phyloP scores from a whole-genome alignment of 2,329 filamentous ascomycete species.

The Calonectria naviculata region DNA sequence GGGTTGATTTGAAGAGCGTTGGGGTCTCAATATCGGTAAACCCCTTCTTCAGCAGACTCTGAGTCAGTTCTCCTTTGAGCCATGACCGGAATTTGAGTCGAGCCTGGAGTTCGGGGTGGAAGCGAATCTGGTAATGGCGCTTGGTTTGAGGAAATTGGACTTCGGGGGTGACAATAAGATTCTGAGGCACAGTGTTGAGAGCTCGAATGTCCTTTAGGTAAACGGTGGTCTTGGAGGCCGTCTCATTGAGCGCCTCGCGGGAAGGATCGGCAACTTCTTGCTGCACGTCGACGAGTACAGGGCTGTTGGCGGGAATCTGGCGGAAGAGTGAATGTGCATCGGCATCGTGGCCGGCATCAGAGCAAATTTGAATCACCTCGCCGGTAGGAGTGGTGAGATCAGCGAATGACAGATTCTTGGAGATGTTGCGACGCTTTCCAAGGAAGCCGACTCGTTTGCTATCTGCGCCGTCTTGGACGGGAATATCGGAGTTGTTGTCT shows the following conservation, averaged over 20 bases:
- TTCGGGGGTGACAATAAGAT: slow-evolving; percentile 81
- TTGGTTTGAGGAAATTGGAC: slow-evolving; percentile 79
- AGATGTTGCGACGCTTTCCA: slow-evolving; percentile 73
- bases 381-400: slow-evolving; percentile 56
- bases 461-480: slow-evolving; percentile 27
- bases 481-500: slow-evolving; percentile 43
- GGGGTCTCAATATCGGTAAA: slow-evolving; percentile 92
- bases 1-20: slow-evolving; percentile 95
- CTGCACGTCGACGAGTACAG: slow-evolving; percentile 61
- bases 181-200: slow-evolving; percentile 56
- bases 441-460: slow-evolving; percentile 70
- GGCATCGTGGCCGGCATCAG: slow-evolving; percentile 50
- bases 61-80: slow-evolving; percentile 63
- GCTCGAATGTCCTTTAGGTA: slow-evolving; percentile 68
- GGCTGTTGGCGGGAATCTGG: slow-evolving; percentile 60
- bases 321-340: slow-evolving; percentile 55
- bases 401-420: slow-evolving; percentile 78
- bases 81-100: slow-evolving; percentile 78
- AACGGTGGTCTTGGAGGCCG: slow-evolving; percentile 62
- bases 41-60: slow-evolving; percentile 63
- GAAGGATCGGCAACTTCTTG: slow-evolving; percentile 36
- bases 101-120: slow-evolving; percentile 72
- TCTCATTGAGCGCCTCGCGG: slow-evolving; percentile 33
- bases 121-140: slow-evolving; percentile 87
- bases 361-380: slow-evolving; percentile 58